Evolutionary conservation across 495 filamentous ascomycete genomes (phyloP).

Genomic region (Penicillium psychrofluorescens): DNA sequence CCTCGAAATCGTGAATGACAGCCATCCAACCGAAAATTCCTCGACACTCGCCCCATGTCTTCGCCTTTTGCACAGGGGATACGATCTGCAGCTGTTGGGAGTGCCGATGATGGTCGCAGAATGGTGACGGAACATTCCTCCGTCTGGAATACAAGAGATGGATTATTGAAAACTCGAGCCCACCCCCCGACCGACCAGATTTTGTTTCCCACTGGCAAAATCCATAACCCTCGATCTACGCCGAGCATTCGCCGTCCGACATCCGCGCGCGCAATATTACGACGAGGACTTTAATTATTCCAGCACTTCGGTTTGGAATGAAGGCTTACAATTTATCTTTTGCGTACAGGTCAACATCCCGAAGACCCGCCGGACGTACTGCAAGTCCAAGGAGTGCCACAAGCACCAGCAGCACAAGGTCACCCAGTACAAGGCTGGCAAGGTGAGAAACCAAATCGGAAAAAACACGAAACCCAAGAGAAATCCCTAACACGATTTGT

Average conservation of each 20-base stretch:
- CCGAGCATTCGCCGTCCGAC: no score
- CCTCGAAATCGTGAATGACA: slow-evolving; percentile 11
- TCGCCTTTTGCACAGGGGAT: not conserved
- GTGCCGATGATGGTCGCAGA: no score
- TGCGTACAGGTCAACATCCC: slow-evolving; percentile 71
- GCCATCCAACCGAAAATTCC: slow-evolving; percentile 1
- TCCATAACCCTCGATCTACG: no score
- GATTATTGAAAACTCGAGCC: no score
- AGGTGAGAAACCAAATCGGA: slow-evolving; percentile 42
- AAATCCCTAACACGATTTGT: slow-evolving; percentile 2
- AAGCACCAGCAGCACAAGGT: slow-evolving; percentile 95
- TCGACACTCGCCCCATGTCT: no score
- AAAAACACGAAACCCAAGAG: no score
- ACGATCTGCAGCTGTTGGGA: not conserved
- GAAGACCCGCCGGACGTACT: slow-evolving; percentile 88
- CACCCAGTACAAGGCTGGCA: slow-evolving; percentile 95
- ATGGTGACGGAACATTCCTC: no score
- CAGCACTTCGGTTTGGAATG: slow-evolving; percentile 5
- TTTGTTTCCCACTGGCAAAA: no score
- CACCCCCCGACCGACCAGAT: not conserved
- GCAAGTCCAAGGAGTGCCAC: slow-evolving; percentile 90
- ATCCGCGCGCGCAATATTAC: not conserved
- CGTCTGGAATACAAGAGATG: no score
- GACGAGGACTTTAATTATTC: not conserved
- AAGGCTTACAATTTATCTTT: slow-evolving; percentile 19